A percentile compares a stretch with the other conserved stretches of the same genome.
Conservation (phyloP, 164 flowering plant species). For the Magnolia changhungtana region DNA sequence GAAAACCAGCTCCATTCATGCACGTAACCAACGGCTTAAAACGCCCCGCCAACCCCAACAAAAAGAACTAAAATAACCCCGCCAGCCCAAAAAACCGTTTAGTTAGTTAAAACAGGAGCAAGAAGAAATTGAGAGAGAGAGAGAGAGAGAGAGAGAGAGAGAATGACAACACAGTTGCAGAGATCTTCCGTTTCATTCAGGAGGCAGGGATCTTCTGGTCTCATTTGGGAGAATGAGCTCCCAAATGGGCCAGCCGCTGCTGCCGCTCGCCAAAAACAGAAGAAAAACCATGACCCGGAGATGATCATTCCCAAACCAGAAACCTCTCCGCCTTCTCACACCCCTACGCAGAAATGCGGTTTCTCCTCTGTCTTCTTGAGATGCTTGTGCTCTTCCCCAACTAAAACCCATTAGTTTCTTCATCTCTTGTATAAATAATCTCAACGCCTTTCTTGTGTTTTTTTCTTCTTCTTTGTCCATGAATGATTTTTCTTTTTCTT, state of each 20-base stretch:
- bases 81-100: background rate
- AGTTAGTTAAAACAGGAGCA: background rate
- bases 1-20: background rate
- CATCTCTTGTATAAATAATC: too few species aligned
- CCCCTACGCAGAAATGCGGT: background rate
- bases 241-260: background rate
- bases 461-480: background rate
- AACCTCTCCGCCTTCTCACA: background rate
- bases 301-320: background rate
- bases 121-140: background rate
- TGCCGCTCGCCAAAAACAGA: too few species aligned
- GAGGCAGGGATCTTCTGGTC: constrained; percentile 82
- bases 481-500: background rate
- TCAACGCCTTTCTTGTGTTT: background rate
- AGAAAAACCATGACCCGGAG: background rate
- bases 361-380: constrained; percentile 4
- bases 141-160: background rate
- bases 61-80: background rate
- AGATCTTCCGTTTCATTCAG: constrained; percentile 68
- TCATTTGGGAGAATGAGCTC: constrained; percentile 68
- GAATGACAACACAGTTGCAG: constrained; percentile 45
- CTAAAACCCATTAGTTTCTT: background rate
- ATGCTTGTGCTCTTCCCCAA: background rate
- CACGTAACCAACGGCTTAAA: background rate
- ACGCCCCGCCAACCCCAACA: background rate